Evolutionary conservation across 208 protist species (phyloP).

Genomic region (Crithidia bombi): DNA sequence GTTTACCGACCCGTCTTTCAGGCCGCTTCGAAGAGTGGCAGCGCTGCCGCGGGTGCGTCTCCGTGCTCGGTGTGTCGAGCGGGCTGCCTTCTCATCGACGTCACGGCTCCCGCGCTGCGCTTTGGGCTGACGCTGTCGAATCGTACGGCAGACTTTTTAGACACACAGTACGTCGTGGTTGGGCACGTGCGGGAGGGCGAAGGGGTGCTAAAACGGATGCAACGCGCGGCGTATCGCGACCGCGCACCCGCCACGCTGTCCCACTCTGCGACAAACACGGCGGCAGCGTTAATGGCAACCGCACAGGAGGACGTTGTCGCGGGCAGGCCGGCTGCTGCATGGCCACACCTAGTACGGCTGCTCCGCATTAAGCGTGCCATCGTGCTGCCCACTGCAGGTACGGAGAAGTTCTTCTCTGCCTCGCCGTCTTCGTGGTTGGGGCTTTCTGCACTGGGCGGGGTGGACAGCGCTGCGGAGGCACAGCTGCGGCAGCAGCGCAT

Average conservation of each 20-base stretch:
- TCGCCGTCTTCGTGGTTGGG: constrained; percentile 9
- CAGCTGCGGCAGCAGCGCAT: constrained; percentile 15
- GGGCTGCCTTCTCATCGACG: constrained; percentile 58
- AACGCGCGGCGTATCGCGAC: constrained; percentile 29
- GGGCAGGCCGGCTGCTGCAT: constrained; percentile 31
- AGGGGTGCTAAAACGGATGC: constrained; percentile 51
- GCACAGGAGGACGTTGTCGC: constrained; percentile 4
- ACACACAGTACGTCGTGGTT: constrained; percentile 59
- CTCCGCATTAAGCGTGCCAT: constrained; percentile 68
- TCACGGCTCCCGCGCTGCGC: constrained; percentile 31
- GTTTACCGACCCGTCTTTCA: constrained; percentile 19
- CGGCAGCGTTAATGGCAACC: not conserved
- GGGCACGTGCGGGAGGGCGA: constrained; percentile 67
- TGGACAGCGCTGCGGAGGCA: constrained; percentile 2
- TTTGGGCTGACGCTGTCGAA: constrained; percentile 66
- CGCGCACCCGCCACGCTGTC: not conserved
- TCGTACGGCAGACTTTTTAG: constrained; percentile 59
- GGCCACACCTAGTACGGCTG: constrained; percentile 47
- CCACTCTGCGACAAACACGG: not conserved
- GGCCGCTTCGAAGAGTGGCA: not conserved
- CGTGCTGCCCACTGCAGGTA: constrained; percentile 67
- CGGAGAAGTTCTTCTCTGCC: constrained; percentile 30
- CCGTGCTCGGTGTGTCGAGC: constrained; percentile 29
- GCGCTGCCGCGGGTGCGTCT: not conserved
- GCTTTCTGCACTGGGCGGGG: not conserved